Conservation (phyloP, 352 stramenopile genomes). For the Pythium myriotylum region DNA sequence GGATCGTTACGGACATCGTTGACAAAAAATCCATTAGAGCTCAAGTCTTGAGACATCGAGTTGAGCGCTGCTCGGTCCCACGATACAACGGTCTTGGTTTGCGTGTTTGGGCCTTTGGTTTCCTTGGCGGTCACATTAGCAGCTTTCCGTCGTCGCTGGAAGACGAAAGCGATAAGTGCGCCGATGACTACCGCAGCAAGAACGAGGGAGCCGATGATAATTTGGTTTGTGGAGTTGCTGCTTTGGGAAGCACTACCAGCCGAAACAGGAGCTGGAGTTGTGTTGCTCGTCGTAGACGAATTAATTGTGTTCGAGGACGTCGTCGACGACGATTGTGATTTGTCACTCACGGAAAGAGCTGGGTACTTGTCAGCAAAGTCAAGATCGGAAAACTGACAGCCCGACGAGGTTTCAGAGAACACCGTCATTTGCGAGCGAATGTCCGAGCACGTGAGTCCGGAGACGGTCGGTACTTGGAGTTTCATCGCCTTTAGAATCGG, state of each 20-base stretch:
- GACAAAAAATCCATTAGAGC: slow-evolving; percentile 26
- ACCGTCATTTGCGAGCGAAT: not conserved
- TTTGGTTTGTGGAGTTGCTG: slow-evolving; percentile 10
- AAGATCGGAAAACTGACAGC: slow-evolving; percentile 11
- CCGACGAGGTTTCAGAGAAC: not conserved
- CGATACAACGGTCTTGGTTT: not conserved
- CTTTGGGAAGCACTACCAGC: not conserved
- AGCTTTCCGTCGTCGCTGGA: slow-evolving; percentile 27
- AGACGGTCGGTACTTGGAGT: slow-evolving; percentile 1
- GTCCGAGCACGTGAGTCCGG: slow-evolving; percentile 9
- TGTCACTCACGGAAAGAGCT: not conserved
- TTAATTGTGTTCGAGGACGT: not conserved
- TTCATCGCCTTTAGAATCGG: slow-evolving; percentile 12
- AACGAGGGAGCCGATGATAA: slow-evolving; percentile 28
- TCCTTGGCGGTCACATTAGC: slow-evolving; percentile 12
- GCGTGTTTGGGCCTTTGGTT: slow-evolving; percentile 20
- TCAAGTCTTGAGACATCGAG: not conserved
- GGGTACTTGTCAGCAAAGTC: slow-evolving; percentile 17
- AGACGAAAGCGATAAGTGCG: slow-evolving; percentile 19
- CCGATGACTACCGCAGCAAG: slow-evolving; percentile 25
- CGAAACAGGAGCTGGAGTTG: slow-evolving; percentile 25
- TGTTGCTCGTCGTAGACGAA: not conserved
- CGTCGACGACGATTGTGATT: not conserved
- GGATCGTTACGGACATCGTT: slow-evolving; percentile 75
- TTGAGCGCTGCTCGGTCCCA: too few species aligned